A percentile compares a stretch with the other conserved stretches of the same genome.
These are phyloP conservation scores for Ustilago tritici DNA, from an alignment of 1,284 basidiomycete species.

Conservation along the genomic window DNA sequence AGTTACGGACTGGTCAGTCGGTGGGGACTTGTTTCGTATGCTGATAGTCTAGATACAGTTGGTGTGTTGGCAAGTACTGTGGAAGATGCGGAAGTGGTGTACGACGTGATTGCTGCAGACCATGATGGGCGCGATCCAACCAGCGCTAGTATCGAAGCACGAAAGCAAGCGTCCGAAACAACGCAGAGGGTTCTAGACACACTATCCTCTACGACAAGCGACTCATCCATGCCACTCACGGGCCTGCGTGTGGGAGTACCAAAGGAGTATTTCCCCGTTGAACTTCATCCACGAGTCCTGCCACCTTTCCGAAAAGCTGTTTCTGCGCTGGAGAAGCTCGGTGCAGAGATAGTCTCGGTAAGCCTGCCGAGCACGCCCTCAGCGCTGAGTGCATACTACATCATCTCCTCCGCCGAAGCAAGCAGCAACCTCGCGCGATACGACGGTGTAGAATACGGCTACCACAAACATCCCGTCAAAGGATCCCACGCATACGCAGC, in stretches of 20 bases:
- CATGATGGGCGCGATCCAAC: conserved; percentile 86
- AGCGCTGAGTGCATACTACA: conserved; percentile 92
- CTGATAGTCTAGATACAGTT: conserved; percentile 93
- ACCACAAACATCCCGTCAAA: conserved; percentile 44
- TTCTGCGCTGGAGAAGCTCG: conserved; percentile 73
- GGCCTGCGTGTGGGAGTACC: conserved; percentile 78
- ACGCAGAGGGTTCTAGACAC: conserved; percentile 9
- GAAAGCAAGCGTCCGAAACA: conserved; percentile 21
- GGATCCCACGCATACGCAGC: conserved; percentile 55
- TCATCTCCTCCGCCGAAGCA: conserved; percentile 92
- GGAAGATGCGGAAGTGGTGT: conserved; percentile 74
- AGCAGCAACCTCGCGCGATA: conserved; percentile 91
- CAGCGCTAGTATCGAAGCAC: conserved; percentile 71
- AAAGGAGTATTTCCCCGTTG: conserved; percentile 84
- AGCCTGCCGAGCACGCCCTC: conserved; percentile 82
- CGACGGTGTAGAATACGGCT: conserved; percentile 80
- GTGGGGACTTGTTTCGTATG: conserved; percentile 91
- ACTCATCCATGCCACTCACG: conserved; percentile 54
- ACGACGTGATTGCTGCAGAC: conserved; percentile 76
- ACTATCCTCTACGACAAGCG: neutral
- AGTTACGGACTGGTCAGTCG: conserved; percentile 92
- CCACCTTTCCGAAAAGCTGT: conserved; percentile 74
- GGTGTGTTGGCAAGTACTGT: conserved; percentile 80
- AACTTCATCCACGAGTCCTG: conserved; percentile 75
- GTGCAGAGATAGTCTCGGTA: conserved; percentile 80